phyloP scores from a whole-genome alignment of 2,329 filamentous ascomycete species.

The Colletotrichum filicis region DNA sequence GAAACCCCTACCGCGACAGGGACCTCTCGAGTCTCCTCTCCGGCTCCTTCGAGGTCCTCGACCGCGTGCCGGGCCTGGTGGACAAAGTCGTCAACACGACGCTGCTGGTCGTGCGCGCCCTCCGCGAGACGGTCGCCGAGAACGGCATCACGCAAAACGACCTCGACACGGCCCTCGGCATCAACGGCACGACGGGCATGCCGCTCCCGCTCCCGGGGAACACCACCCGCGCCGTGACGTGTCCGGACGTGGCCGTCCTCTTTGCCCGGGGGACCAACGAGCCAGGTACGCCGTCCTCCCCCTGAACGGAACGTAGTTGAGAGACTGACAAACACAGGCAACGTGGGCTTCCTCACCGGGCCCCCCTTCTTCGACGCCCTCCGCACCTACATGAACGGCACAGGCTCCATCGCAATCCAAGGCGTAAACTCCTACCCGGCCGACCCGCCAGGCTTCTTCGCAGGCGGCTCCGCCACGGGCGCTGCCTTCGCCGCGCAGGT shows the following conservation, averaged over 20 bases:
- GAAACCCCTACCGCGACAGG: not conserved
- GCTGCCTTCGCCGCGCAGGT: slow-evolving; percentile 46
- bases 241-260: slow-evolving; percentile 34
- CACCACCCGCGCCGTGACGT: slow-evolving; percentile 4
- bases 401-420: slow-evolving; percentile 38
- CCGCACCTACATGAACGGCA: slow-evolving; percentile 35
- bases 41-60: slow-evolving; percentile 29
- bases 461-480: slow-evolving; percentile 24
- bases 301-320: too few relatives aligned
- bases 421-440: slow-evolving; percentile 40
- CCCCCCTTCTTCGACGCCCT: slow-evolving; percentile 42
- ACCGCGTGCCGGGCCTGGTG: slow-evolving; percentile 18
- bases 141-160: slow-evolving; percentile 32
- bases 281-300: slow-evolving; percentile 17
- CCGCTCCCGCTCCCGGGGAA: not conserved
- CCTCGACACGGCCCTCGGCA: slow-evolving; percentile 16
- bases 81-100: slow-evolving; percentile 28
- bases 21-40: slow-evolving; percentile 25
- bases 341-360: slow-evolving; percentile 42
- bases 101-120: slow-evolving; percentile 29
- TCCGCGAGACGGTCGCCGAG: slow-evolving; percentile 32
- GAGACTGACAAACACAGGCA: slow-evolving; percentile 36
- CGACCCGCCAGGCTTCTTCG: slow-evolving; percentile 14
- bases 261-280: slow-evolving; percentile 36
- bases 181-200: slow-evolving; percentile 23